phyloP scores from a whole-genome alignment of 495 filamentous ascomycete genomes.

The Cercophora sp. region DNA sequence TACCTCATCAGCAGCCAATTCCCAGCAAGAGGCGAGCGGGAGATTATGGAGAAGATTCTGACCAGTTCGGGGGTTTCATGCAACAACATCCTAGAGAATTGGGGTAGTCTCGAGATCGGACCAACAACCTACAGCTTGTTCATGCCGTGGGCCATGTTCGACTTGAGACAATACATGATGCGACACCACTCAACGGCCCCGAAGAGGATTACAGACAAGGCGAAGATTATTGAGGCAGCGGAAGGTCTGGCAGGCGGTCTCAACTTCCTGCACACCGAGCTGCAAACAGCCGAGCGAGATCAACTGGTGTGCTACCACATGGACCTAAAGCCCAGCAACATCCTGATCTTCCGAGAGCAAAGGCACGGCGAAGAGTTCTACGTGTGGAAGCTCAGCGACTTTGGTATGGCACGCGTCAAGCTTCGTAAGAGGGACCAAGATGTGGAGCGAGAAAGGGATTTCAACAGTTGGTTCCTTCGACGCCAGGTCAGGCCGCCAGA shows the following conservation, averaged over 20 bases:
- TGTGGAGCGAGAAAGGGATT: constrained; percentile 16
- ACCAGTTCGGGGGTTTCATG: constrained; percentile 17
- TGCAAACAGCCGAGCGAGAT: constrained; percentile 22
- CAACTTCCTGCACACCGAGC: constrained; percentile 34
- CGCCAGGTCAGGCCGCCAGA: constrained; percentile 9
- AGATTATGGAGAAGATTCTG: constrained; percentile 33
- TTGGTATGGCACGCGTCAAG: constrained; percentile 38
- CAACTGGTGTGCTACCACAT: constrained; percentile 36
- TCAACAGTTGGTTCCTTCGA: constrained; percentile 16
- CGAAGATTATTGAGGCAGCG: constrained; percentile 24
- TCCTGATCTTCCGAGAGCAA: constrained; percentile 31
- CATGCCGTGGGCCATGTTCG: constrained; percentile 35
- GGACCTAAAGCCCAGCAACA: constrained; percentile 37
- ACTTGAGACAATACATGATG: constrained; percentile 31
- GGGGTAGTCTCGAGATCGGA: constrained; percentile 29
- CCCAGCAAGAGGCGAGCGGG: constrained; percentile 17
- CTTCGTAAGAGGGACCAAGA: constrained; percentile 10
- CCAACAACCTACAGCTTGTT: constrained; percentile 32
- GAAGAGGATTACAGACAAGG: constrained; percentile 14
- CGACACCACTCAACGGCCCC: constrained; percentile 13
- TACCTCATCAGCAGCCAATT: constrained; percentile 21
- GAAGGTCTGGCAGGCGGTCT: constrained; percentile 31
- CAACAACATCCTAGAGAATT: constrained; percentile 32
- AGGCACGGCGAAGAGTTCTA: constrained; percentile 10
- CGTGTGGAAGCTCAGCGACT: constrained; percentile 40